Base-by-base conservation (phyloP, 164 flowering plant genomes). In the Vitis amurensis region DNA sequence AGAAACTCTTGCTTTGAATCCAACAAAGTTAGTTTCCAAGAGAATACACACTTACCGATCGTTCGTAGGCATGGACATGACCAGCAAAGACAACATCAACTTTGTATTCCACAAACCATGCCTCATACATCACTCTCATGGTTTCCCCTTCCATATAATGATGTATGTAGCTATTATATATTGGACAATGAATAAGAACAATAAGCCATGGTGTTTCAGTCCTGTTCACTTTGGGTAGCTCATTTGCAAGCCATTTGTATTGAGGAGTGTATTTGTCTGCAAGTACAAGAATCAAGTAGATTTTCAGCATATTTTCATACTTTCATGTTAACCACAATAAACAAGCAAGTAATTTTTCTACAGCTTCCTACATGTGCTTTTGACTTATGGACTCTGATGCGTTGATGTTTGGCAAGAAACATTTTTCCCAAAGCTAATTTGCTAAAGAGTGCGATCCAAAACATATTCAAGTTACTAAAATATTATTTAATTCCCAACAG, bases 121-220 rank as follows among this genome's bases (percentile, higher is more conserved):
- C 30, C 67, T 92, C 98, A 53, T 75, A 92, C 79, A 83, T 74
- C 3, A 87, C 91, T 71, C 98, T 78, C 94, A 92, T 89, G 70
- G 83, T 78, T 75, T 92, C 98, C 3, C 94, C 98, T 81, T 92
- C 97, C 98, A 89, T 91, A 55, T 81, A 91, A 63, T 92, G 98
- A 67, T 82, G 74, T n/a, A 68, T 78, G 64, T 88, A 80, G 69
- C 98, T 92, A 66, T 72, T 91, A 55, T 92, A 92, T 79, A 80
- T 27, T 14, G 97, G 98, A 16, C 76, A 73, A 66, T 92, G 96
- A 86, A 91, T 71, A 29, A 92, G 84, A 62, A 91, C 94, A 53
- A 92, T 91, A 11, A 92, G 79, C 98, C 96, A 92, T 62, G 98
- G 94, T n/a, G 98, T 92, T 75, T 88, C 90, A 12, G 70, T 79